Evolutionary conservation across 148 eudicot genomes (phyloP), one percentile per base, ranked within the genome.

Genomic region (Gaultheria prostrata): DNA sequence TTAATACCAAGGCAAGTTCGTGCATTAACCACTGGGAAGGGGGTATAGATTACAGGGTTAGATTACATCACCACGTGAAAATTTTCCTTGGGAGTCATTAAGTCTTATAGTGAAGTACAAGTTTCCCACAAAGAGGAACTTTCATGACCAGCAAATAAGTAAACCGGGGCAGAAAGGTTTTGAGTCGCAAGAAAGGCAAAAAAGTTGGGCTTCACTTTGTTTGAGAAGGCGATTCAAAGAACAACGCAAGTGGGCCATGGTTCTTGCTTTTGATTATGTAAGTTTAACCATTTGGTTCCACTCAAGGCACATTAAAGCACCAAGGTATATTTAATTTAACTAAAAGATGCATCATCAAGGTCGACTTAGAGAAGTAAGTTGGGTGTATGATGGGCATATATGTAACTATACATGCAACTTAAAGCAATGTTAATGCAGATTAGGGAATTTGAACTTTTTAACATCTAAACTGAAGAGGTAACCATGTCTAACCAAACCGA

Each of bases 181-280:
- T 46, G 30, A 3, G 30, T 39, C 18, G 21, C 17, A 75, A 15
- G 28, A n/a, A 75, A 45, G 50, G 14, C 78, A 20, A n/a, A 39
- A 75, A 21, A 45, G 50, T 75, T 75, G 78, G n/a, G 78, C 78
- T 75, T 53, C 21, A 45, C 30, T 75, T 10, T 39, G 78, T 75
- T 45, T 45, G 51, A 75, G 53, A 75, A 45, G 78, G 78, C 53
- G 0, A 21, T 45, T 75, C 53, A 75, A 45, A 45, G 78, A 75
- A 21, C 49, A 75, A 75, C 20, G 53, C 78, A 75, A 75, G 53
- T 0, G 30, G 15, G 45, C 71, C 53, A 8, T 50, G 53, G 12
- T 67, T 71, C 46, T 8, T 11, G 21, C 10, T 33, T 70, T 35
- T 71, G 21, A 33, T 10, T 33, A 33, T 15, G 46, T 7, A 71